These are phyloP conservation scores for Thalia dealbata DNA, from an alignment of 176 grass and related monocot species.

Conservation along the genomic window DNA sequence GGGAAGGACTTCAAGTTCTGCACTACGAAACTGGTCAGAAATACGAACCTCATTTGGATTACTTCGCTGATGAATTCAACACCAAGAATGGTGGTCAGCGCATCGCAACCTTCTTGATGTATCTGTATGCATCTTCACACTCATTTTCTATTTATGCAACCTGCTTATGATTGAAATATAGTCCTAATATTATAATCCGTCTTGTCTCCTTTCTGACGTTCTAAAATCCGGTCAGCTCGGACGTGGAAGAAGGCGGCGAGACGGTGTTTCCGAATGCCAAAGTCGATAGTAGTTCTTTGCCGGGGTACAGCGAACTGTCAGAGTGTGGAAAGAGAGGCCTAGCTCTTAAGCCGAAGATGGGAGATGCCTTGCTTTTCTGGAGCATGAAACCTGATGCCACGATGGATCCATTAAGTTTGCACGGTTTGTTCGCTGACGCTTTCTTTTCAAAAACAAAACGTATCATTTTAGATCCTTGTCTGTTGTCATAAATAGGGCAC, in stretches of 20 bases:
- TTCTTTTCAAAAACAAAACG: neutral
- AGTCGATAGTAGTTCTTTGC: conserved; percentile 54
- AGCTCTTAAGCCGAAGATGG: conserved; percentile 70
- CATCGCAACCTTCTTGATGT: conserved; percentile 94
- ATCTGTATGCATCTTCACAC: conserved; percentile 58
- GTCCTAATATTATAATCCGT: neutral
- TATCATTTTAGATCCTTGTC: neutral
- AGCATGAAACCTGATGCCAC: conserved; percentile 90
- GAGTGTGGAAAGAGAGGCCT: conserved; percentile 76
- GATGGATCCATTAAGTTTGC: conserved; percentile 80
- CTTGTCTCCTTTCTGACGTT: neutral
- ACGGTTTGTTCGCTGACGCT: conserved; percentile 40
- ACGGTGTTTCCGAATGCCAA: conserved; percentile 89
- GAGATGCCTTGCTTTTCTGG: conserved; percentile 87
- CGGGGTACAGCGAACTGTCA: conserved; percentile 61
- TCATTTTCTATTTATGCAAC: neutral
- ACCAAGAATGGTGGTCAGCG: conserved; percentile 82
- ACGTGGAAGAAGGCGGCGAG: conserved; percentile 96
- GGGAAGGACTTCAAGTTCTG: conserved; percentile 81
- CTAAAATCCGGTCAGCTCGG: conserved; percentile 34
- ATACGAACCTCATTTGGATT: conserved; percentile 86
- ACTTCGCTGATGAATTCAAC: conserved; percentile 84
- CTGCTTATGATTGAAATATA: neutral
- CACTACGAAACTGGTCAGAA: conserved; percentile 96
- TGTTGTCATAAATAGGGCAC: neutral